Evolutionary conservation across 306 rosid species (phyloP), one percentile per base, ranked within the genome.

Genomic region (Quillaja saponaria): DNA sequence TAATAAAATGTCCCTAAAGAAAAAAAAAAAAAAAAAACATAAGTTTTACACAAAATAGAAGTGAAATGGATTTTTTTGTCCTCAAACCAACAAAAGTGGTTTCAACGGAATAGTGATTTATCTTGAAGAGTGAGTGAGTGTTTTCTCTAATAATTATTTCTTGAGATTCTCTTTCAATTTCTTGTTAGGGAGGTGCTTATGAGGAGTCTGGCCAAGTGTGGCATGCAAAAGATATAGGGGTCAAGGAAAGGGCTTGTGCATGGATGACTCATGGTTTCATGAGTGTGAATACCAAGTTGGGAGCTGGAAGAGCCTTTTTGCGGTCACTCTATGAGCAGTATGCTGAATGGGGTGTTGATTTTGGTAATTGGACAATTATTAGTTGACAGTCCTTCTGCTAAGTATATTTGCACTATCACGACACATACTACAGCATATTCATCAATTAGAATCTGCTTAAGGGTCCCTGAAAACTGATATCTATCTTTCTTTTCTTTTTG

Each of bases 241-340:
- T 83, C 9, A 74, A 58, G 34, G 92, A 75, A 62, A 81, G 85
- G 85, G 62, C 78, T 51, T 94, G 99, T 64, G 87, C 80, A 6
- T 94, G 99, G 97, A 94, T 94, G 99, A 49, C 58, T 38, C 63
- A 86, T 2, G 97, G 97, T 76, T 92, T 92, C 80, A 89, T 92
- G 97, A 92, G 99, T 61, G 90, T 92, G 45, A 81, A 92, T 66
- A 81, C 87, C 11, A 25, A 75, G 52, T 74, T 77, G 59, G 97
- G 87, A 58, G 99, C 99, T 49, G 96, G 91, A 53, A 89, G 71
- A 72, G 95, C 97, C 37, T 92, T 92, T 70, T 73, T 92, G 78
- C 82, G 77, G 64, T 92, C 99, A 47, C 94, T 92, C 18, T 76
- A 89, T 78, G 59, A 35, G 55, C 99, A 92, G 78, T 89, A 87